Conservation (phyloP, 192 early-diverging fungal species). For the Paraglomus occultum region DNA sequence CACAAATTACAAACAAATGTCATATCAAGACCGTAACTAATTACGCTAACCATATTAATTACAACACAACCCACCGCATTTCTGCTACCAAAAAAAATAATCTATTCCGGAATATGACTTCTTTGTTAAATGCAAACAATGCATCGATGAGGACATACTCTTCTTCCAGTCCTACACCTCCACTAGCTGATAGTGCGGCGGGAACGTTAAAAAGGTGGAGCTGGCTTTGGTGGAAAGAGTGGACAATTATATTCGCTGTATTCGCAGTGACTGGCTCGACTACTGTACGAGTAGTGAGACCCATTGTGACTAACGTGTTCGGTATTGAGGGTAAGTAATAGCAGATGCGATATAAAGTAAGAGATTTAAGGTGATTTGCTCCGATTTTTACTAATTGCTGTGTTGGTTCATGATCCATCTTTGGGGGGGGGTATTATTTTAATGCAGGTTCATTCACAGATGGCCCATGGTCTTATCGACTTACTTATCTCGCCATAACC, state of each 20-base stretch:
- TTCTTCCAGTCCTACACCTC: too few species aligned
- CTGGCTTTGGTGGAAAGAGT: constrained; percentile 32
- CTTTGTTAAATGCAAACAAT: too few species aligned
- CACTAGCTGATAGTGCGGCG: neutral
- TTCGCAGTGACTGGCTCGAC: constrained; percentile 47
- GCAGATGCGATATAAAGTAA: neutral
- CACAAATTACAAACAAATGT: too few species aligned
- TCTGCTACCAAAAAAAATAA: too few species aligned
- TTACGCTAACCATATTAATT: too few species aligned
- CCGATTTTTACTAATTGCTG: too few species aligned
- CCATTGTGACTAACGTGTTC: constrained; percentile 32
- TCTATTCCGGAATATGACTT: too few species aligned
- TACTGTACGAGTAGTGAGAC: constrained; percentile 42
- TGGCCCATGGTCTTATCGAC: constrained; percentile 44
- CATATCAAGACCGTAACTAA: too few species aligned
- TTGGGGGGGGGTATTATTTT: neutral
- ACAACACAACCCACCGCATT: too few species aligned
- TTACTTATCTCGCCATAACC: constrained; percentile 41
- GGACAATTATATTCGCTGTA: constrained; percentile 31
- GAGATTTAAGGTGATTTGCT: too few species aligned
- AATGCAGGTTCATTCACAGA: constrained; percentile 28
- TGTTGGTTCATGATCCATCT: neutral
- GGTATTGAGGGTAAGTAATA: constrained; percentile 20
- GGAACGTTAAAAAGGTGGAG: constrained; percentile 22
- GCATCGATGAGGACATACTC: too few species aligned